Conservation (phyloP, 345 rosid species). For the Melastoma malabathricum region DNA sequence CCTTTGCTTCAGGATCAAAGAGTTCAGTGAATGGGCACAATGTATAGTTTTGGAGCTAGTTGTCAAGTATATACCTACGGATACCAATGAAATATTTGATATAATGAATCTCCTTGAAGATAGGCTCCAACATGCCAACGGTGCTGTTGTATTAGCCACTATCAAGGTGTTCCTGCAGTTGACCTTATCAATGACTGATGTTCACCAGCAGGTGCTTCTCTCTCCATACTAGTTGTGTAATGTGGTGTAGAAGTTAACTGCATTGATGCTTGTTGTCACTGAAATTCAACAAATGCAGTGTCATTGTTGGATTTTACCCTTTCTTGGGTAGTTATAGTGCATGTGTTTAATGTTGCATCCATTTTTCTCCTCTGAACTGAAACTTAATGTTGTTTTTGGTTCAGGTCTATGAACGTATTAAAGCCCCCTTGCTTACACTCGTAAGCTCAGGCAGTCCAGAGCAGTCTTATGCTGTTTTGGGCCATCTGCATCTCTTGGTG, state of each 20-base stretch:
- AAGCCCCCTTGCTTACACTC: slow-evolving; percentile 89
- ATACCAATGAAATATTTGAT: slow-evolving; percentile 84
- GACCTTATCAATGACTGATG: slow-evolving; percentile 90
- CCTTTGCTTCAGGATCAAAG: slow-evolving; percentile 59
- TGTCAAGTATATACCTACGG: slow-evolving; percentile 76
- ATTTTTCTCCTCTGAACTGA: background rate
- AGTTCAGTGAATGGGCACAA: slow-evolving; percentile 95
- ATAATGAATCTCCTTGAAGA: slow-evolving; percentile 98
- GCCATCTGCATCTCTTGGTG: slow-evolving; percentile 95
- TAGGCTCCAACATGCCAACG: slow-evolving; percentile 99
- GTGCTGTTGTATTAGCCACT: slow-evolving; percentile 93
- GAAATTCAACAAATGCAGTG: background rate
- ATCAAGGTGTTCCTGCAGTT: slow-evolving; percentile 74
- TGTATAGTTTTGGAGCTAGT: slow-evolving; percentile 90
- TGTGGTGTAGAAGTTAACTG: too few species aligned
- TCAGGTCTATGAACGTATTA: slow-evolving; percentile 95
- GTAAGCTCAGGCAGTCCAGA: slow-evolving; percentile 99
- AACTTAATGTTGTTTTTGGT: slow-evolving; percentile 13
- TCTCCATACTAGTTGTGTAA: too few species aligned
- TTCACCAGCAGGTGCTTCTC: slow-evolving; percentile 78
- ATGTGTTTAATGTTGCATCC: too few species aligned
- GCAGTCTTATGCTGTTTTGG: slow-evolving; percentile 90
- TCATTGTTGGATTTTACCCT: background rate
- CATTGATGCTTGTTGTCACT: slow-evolving; percentile 1
- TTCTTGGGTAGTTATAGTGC: background rate